phyloP scores from a whole-genome alignment of 257 asterid genomes.

The Nicotiana sylvestris region DNA sequence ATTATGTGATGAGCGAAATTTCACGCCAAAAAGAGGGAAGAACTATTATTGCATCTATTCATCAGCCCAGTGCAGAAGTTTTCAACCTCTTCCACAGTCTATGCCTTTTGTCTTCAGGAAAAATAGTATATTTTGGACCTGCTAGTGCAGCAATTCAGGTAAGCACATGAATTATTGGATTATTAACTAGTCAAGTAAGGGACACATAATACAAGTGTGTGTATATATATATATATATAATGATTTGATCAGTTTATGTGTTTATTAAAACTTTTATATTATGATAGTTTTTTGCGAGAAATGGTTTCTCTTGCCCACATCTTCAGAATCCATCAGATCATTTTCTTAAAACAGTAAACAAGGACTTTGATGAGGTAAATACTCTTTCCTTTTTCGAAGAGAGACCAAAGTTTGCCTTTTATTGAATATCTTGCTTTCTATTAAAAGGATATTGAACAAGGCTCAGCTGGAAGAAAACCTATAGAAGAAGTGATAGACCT shows the following conservation, averaged over 20 bases:
- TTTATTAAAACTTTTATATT: neutral
- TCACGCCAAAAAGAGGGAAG: conserved; percentile 14
- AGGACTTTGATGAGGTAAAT: conserved; percentile 29
- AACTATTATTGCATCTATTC: conserved; percentile 25
- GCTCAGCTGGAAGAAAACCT: conserved; percentile 3
- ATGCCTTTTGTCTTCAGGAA: conserved; percentile 29
- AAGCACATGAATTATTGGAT: neutral
- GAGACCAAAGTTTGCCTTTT: neutral
- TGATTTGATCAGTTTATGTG: neutral
- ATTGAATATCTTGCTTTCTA: neutral
- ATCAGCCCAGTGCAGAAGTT: conserved; percentile 31
- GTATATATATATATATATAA: neutral
- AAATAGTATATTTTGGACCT: conserved; percentile 25
- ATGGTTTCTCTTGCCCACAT: conserved; percentile 32
- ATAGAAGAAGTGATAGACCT: conserved; percentile 21
- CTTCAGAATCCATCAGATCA: conserved; percentile 37
- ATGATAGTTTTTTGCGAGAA: conserved; percentile 23
- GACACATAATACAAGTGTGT: neutral
- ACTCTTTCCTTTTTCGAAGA: neutral
- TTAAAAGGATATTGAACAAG: conserved; percentile 27
- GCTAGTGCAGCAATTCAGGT: conserved; percentile 24
- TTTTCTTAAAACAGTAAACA: conserved; percentile 28
- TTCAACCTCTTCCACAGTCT: conserved; percentile 16
- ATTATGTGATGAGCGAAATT: conserved; percentile 26
- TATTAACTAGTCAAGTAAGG: neutral